A percentile compares a stretch with the other conserved stretches of the same genome.
These are phyloP conservation scores for Clonostachys rosea DNA, from an alignment of 2,329 filamentous ascomycete genomes.

Conservation along the genomic window DNA sequence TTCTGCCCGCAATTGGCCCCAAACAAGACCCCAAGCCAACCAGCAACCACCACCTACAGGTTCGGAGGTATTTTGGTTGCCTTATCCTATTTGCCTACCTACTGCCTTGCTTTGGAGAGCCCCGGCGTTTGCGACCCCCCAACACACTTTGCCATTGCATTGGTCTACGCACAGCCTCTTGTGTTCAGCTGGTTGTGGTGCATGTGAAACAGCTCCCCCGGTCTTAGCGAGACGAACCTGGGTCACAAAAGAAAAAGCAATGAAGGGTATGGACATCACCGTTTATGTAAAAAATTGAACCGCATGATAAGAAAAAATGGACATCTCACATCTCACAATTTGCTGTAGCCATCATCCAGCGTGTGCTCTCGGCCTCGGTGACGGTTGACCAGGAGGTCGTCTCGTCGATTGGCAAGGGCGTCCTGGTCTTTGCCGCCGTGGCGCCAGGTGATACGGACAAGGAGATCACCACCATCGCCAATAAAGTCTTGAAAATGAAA, in stretches of 20 bases:
- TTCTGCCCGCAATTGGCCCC: no score
- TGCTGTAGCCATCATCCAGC: slow-evolving; percentile 75
- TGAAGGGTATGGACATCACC: slow-evolving; percentile 1
- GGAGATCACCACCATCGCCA: slow-evolving; percentile 77
- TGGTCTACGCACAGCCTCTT: background rate
- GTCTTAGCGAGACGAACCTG: background rate
- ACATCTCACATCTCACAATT: no score
- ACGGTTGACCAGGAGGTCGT: slow-evolving; percentile 88
- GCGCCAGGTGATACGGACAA: slow-evolving; percentile 87
- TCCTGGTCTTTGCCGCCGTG: slow-evolving; percentile 88
- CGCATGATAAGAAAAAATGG: slow-evolving; percentile 4
- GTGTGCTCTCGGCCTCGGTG: slow-evolving; percentile 92
- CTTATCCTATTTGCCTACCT: no score
- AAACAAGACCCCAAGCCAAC: no score
- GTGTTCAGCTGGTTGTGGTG: background rate
- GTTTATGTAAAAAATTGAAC: background rate
- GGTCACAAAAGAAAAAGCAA: background rate
- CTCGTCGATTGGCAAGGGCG: slow-evolving; percentile 84
- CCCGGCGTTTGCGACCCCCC: no score
- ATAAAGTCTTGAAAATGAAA: slow-evolving; percentile 84
- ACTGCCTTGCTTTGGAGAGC: no score
- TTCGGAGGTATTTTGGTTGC: no score
- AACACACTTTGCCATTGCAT: no score
- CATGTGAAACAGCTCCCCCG: background rate
- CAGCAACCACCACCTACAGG: no score